These are phyloP conservation scores for Rosellinia necatrix DNA, from an alignment of 2,329 filamentous ascomycete genomes.

Conservation along the genomic window DNA sequence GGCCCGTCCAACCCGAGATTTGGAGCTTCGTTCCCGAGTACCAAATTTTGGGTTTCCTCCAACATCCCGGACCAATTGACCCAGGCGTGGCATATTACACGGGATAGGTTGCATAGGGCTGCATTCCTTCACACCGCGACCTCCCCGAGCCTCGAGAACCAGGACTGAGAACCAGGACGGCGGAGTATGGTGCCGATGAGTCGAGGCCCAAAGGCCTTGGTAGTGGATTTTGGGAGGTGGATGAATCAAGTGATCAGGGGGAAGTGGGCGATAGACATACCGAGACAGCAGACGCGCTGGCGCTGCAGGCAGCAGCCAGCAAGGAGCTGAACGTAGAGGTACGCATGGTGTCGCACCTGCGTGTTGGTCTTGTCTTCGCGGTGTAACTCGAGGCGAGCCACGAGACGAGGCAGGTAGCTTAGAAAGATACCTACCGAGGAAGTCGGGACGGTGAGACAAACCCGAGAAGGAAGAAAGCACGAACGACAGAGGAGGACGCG, in stretches of 20 bases:
- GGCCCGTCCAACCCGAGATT: no score
- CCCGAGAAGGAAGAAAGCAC: background rate
- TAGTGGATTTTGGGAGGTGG: no score
- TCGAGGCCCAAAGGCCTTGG: no score
- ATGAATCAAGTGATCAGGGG: background rate
- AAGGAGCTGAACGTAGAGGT: slow-evolving; percentile 22
- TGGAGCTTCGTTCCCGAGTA: background rate
- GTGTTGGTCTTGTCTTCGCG: slow-evolving; percentile 4
- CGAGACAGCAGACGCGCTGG: slow-evolving; percentile 23
- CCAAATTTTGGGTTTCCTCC: background rate
- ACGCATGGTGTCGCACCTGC: slow-evolving; percentile 20
- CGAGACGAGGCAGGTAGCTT: background rate
- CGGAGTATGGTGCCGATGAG: no score
- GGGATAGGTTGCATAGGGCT: background rate
- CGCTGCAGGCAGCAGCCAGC: slow-evolving; percentile 22
- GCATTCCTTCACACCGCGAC: background rate
- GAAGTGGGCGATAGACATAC: slow-evolving; percentile 18
- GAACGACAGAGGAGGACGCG: background rate
- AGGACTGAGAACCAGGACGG: no score
- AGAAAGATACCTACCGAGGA: background rate
- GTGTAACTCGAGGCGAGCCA: background rate
- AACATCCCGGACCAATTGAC: no score
- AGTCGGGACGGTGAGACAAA: slow-evolving; percentile 12
- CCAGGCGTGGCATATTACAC: background rate
- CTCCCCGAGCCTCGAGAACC: background rate